These are phyloP conservation scores for Cladosporium sp. DNA, from an alignment of 2,329 filamentous ascomycete species.

Conservation along the genomic window DNA sequence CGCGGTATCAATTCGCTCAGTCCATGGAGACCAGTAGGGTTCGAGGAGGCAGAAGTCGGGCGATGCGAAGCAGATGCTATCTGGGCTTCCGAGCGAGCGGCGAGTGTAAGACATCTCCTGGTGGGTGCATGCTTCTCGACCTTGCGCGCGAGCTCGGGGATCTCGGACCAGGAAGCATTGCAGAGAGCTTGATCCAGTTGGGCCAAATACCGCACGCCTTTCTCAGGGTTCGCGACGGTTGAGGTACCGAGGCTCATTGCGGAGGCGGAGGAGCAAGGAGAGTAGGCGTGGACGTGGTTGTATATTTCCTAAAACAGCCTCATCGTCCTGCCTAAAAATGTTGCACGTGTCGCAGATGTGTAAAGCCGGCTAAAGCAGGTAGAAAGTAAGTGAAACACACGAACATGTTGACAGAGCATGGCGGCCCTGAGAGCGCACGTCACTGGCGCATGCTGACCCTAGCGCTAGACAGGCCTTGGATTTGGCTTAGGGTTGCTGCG, in stretches of 20 bases:
- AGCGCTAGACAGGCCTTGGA: background rate
- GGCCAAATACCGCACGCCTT: slow-evolving; percentile 76
- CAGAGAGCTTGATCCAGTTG: slow-evolving; percentile 83
- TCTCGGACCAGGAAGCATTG: slow-evolving; percentile 77
- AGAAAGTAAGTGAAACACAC: too few species aligned
- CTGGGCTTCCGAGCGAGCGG: slow-evolving; percentile 44
- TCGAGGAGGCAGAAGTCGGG: slow-evolving; percentile 39
- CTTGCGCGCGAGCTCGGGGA: slow-evolving; percentile 88
- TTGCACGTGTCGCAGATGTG: background rate
- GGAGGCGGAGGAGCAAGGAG: slow-evolving; percentile 11
- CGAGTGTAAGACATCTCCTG: slow-evolving; percentile 36
- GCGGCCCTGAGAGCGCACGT: slow-evolving; percentile 2
- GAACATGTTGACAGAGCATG: background rate
- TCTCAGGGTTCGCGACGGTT: slow-evolving; percentile 39
- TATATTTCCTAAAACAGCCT: slow-evolving; percentile 11
- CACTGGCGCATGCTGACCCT: background rate
- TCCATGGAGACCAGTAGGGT: slow-evolving; percentile 24
- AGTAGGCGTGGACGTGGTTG: background rate
- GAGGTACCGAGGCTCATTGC: slow-evolving; percentile 24
- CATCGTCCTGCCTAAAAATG: background rate
- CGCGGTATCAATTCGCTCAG: slow-evolving; percentile 37
- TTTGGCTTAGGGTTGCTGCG: background rate
- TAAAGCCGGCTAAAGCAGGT: background rate
- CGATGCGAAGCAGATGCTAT: slow-evolving; percentile 42
- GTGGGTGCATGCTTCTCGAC: slow-evolving; percentile 83